Evolutionary conservation across 1,284 basidiomycete genomes (phyloP).

Genomic region (Cystobasidium sp.): DNA sequence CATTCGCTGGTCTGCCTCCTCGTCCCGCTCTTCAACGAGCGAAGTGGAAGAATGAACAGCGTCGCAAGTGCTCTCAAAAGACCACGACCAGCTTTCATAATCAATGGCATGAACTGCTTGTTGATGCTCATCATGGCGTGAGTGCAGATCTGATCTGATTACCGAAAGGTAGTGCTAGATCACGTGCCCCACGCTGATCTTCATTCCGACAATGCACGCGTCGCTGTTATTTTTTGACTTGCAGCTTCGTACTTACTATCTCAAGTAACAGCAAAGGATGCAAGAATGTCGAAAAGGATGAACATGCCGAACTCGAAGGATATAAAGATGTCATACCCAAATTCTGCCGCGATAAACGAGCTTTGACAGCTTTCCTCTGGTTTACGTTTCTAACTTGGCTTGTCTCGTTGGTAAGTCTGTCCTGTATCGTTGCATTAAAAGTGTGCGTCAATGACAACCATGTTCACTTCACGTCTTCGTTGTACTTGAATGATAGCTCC

Average conservation of each 20-base stretch:
- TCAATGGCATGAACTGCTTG: constrained; percentile 24
- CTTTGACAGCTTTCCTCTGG: constrained; percentile 44
- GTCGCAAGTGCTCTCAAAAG: constrained; percentile 31
- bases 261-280: constrained; percentile 44
- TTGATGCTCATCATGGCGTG: constrained; percentile 42
- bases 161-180: not conserved
- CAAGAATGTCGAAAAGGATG: constrained; percentile 25
- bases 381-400: constrained; percentile 45
- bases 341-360: constrained; percentile 42
- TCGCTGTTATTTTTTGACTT: not conserved
- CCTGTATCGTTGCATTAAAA: not conserved
- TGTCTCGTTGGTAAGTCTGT: constrained; percentile 20
- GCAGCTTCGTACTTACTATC: constrained; percentile 39
- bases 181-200: not conserved
- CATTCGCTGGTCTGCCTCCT: constrained; percentile 17
- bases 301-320: constrained; percentile 36
- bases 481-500: constrained; percentile 3
- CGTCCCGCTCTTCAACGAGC: constrained; percentile 36
- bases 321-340: constrained; percentile 37
- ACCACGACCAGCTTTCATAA: constrained; percentile 26
- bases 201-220: not conserved
- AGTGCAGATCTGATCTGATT: not conserved
- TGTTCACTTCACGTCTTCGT: too few species aligned
- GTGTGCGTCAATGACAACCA: not conserved
- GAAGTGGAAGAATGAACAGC: constrained; percentile 35